A percentile compares a stretch with the other conserved stretches of the same genome.
Conservation (phyloP, 192 early-diverging fungal species). For the Spizellomyces sp. region DNA sequence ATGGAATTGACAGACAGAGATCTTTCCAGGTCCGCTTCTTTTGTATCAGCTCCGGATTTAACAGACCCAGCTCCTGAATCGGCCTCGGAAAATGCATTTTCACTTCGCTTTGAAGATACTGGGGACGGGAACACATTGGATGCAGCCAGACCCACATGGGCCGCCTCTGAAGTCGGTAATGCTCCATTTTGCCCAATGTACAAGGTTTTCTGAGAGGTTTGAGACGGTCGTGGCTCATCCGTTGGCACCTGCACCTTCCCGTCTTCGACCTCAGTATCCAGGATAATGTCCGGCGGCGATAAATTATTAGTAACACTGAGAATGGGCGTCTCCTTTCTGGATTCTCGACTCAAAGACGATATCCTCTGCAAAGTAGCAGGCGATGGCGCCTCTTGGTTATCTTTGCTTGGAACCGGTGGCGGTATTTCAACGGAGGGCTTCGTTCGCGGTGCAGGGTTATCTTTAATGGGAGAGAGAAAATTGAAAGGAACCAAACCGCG, state of each 20-base stretch:
- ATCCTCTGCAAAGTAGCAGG: too few relatives aligned
- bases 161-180: background rate
- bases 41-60: background rate
- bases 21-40: background rate
- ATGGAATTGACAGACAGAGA: background rate
- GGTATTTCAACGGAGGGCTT: too few relatives aligned
- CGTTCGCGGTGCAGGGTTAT: background rate
- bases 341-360: too few relatives aligned
- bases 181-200: background rate
- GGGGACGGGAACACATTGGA: background rate
- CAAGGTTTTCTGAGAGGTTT: background rate
- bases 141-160: background rate
- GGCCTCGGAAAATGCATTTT: background rate
- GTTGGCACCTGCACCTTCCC: background rate
- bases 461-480: conserved; percentile 33
- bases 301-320: too few relatives aligned
- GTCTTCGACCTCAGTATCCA: background rate
- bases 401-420: background rate
- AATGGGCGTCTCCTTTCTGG: too few relatives aligned
- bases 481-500: conserved; percentile 41
- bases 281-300: background rate
- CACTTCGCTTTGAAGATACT: background rate
- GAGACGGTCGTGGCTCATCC: background rate
- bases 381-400: background rate
- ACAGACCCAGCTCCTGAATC: background rate